Base-by-base conservation (phyloP, 2,329 filamentous ascomycete genomes). In the Emmonsiellopsis sp. region DNA sequence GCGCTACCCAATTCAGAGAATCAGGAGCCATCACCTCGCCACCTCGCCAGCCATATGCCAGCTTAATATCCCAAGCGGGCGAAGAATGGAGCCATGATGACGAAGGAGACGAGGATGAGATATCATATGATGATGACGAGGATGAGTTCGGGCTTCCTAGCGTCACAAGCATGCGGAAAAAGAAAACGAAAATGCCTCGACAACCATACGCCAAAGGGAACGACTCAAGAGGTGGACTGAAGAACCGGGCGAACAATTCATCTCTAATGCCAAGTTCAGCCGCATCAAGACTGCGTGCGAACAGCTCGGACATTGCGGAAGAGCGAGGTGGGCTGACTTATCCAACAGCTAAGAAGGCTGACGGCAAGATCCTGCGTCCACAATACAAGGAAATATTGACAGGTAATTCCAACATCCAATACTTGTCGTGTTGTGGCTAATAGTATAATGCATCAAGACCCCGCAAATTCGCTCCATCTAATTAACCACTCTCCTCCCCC, bases 301-400 rank as follows among this genome's bases (percentile, higher is more conserved):
- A 95, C 71, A 96, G 91, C 70, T 88, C 88, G 58, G 92, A 97
- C 69, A 96, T 97, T 67, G 90, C 91, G 15, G 87, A 95, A 64
- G 91, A 96, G 71, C 81, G 92, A 57, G 89, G 88, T 26, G 77
- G 86, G 40, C 83, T 89, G 11, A 84, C 82, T 57, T 97, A 97
- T 65, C 92, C 92, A 31, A 85, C 88, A 63, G 83, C 91, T 2
- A 92, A 91, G 71, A 94, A 91, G 70, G 85, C 81, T 57, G 91
- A 96, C 67, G 92, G 89, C 31, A 98, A 98, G 76, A 97, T 97
- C 55, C 75, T 98, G 20, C 83, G 93, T 58, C 93, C 93, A 50
- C 93, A 98, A 70, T 98, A 97, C 70, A 96, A 98, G 71, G 93
- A 98, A 57, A 94, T 98, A 45, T 73, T 98, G 16, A 82, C 80